Base-by-base conservation (phyloP, 2,329 filamentous ascomycete species). In the Claviceps pazoutovae region DNA sequence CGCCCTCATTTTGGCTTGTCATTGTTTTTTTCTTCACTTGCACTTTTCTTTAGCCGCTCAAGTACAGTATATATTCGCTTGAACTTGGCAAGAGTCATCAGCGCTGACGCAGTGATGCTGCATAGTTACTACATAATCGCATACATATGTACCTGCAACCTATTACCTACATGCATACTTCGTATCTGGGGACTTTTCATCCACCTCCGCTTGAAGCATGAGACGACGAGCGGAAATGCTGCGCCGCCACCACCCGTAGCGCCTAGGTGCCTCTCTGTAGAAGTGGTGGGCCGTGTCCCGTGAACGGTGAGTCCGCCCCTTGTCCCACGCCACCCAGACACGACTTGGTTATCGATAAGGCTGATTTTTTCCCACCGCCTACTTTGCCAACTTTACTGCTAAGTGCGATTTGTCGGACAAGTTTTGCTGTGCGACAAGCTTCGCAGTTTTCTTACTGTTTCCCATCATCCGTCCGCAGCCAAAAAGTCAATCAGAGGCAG, bases 341-440 rank as follows among this genome's bases (percentile, higher is more conserved):
- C 42, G 5, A 16, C 17, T 23, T 13, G 47, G 51, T 60, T 65
- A 66, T 65, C 64, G 64, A 66, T 66, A 64, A 65, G 57, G 56
- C 55, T 6, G 21, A 59, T 55, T 48, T 57, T 59, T 62, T 61
- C 46, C 49, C n/a, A 26, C 37, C 26, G 19, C 26, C 30, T 13
- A 19, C 39, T n/a, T 34, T 36, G 30, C 19, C 6, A n/a, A 36
- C 26, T 51, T 47, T 37, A 41, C 37, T 16, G 44, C 26, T 34
- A 26, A 11, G n/a, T 5, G 14, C 42, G 5, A 43, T 43, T 30
- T 21, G 5, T 21, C 17, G 17, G 41, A 14, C 19, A 19, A 16
- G 5, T 14, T 44, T 44, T 21, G 23, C 23, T 21, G 23, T 16
- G 19, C n/a, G 42, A 44, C 42, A 14, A 44, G 13, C 11, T n/a